Base-by-base conservation (phyloP, 164 flowering plant genomes). In the Berberis vulgaris region DNA sequence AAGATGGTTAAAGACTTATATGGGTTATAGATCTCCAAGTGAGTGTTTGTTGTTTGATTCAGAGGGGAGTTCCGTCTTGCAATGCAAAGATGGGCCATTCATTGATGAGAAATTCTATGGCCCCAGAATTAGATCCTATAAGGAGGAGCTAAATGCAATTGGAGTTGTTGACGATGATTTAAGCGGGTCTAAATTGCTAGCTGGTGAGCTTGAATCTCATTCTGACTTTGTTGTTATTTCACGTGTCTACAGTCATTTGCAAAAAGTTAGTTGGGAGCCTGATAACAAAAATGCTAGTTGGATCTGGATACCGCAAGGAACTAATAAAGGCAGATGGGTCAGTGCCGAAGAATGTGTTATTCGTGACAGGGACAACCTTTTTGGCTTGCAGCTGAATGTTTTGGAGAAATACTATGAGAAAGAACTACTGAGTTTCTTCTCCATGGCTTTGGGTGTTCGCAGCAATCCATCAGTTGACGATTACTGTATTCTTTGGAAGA, bases 21-120 rank as follows among this genome's bases (percentile, higher is more conserved):
- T 67, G 62, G 95, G 89, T 44, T 84, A 80, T 54, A 69, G 54
- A 61, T 56, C 78, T 65, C 89, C 95, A 1, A 45, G 61, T 1
- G 41, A 76, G 67, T 76, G 84, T 64, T 65, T 83, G 57, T 39
- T 88, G 47, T 84, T 77, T 60, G 76, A 67, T 69, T 59, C 78
- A 26, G 57, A 69, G 3, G 81, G 80, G 81, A 68, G 40, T 39
- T 55, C 63, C 1, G 43, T 41, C 60, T 43, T 88, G 56, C 68
- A 76, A 9, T 62, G 6, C 42, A 73, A 64, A 1, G 95, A 88
- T 69, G 95, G 85, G 4, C 86, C 91, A 13, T 86, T 88, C 77
- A 69, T 88, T 45, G 85, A 83, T 68, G 85, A 79, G 67, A 66
- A 41, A 2, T 84, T 81, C 69, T 88, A 86, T 72, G 85, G 89